Base-by-base conservation (phyloP, 2,329 filamentous ascomycete species). In the Colletotrichum lentis region DNA sequence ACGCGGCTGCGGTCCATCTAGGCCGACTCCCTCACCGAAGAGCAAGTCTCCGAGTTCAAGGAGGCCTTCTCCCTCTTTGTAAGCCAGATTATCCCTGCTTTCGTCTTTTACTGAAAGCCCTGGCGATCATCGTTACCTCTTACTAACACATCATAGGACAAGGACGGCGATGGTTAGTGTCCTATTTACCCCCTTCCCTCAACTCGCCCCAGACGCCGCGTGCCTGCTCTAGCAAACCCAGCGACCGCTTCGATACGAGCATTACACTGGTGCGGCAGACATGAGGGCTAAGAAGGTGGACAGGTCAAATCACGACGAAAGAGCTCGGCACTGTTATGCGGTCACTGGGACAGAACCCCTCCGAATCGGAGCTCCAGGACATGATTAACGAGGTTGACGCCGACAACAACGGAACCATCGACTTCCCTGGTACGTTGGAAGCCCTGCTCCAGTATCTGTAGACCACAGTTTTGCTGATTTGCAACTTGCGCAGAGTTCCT, bases 11-110 rank as follows among this genome's bases (percentile, higher is more conserved):
- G 22, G 12, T 31, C 31, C 14, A 46, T 62, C 64, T 80, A 98
- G 95, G 95, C 95, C 81, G 96, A 99, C 82, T 95, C 95, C 82
- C 91, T 99, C 79, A 98, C 96, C 76, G 96, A 99, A 88, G 96
- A 99, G 86, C 96, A 99, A 89, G 96, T 99, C 81, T 98, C 96
- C 80, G 96, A 99, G 86, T 99, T 98, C 88, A 99, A 98, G 92
- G 96, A 99, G 86, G 96, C 96, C 64, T 99, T 99, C 86, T 99
- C 96, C 81, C 93, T 99, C 74, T 99, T 99, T 84, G 96, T 99
- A 91, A 91, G 96, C 83, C 14, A 24, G 8, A 43, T 35, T 58
- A 8, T 24, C 31, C 43, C 18, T 39, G n/a, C 69, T 56, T 14
- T 50, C 44, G 37, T 20, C 50, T 16, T 39, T 22, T 27, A 8